A percentile compares a stretch with the other conserved stretches of the same genome.
Conservation (phyloP, 2,329 filamentous ascomycete species). For the Colletotrichum aenigma region DNA sequence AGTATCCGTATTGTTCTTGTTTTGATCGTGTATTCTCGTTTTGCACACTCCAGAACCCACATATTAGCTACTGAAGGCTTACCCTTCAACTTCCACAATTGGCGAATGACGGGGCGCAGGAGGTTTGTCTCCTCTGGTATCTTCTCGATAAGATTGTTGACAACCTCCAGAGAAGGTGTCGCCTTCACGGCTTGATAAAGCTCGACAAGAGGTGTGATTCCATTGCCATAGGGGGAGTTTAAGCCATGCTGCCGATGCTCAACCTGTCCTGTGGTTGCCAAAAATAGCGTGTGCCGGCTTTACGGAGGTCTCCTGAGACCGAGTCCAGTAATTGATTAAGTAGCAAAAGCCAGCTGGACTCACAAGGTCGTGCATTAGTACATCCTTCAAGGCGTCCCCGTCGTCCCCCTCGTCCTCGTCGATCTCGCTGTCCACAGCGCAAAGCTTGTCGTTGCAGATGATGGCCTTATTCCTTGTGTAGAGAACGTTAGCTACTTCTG, state of each 20-base stretch:
- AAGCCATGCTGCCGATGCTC: neutral
- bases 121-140: accelerated
- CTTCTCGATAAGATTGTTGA: accelerated
- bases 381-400: neutral
- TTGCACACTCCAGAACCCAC: accelerated
- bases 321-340: accelerated
- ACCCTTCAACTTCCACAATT: accelerated
- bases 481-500: too few relatives aligned
- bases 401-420: too few relatives aligned
- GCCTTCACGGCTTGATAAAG: neutral
- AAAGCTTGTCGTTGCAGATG: too few relatives aligned
- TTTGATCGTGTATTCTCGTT: too few relatives aligned
- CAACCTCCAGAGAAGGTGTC: accelerated
- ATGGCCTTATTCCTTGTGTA: too few relatives aligned
- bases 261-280: accelerated
- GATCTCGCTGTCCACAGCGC: too few relatives aligned
- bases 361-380: neutral
- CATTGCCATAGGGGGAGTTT: neutral
- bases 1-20: too few relatives aligned
- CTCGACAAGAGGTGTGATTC: accelerated
- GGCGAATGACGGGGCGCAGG: neutral
- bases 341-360: neutral
- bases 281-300: neutral
- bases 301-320: neutral
- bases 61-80: accelerated